phyloP scores from a whole-genome alignment of 164 flowering plant genomes.

The Vitis vinifera region DNA sequence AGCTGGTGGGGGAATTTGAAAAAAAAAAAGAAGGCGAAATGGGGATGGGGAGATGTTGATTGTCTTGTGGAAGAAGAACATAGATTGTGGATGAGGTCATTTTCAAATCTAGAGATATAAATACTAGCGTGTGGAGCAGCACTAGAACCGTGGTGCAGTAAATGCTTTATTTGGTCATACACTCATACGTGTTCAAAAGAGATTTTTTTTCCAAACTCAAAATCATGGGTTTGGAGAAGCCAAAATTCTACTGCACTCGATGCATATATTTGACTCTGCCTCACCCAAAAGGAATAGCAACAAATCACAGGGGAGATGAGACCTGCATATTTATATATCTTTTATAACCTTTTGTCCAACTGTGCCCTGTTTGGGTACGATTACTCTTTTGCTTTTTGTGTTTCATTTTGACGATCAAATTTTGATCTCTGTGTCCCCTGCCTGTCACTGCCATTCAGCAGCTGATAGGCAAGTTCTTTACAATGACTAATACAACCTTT shows the following conservation, averaged over 20 bases:
- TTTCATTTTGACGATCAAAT: too few species aligned
- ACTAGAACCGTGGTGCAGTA: slow-evolving; percentile 7
- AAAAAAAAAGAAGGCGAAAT: too few species aligned
- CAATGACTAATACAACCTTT: too few species aligned
- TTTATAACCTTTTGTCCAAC: too few species aligned
- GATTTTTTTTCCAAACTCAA: slow-evolving; percentile 12
- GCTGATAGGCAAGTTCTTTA: too few species aligned
- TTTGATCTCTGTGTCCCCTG: too few species aligned
- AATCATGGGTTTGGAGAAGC: slow-evolving; percentile 14
- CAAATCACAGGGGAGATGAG: background rate
- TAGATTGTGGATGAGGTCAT: slow-evolving; percentile 40
- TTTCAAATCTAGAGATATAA: slow-evolving; percentile 26
- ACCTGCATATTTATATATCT: too few species aligned
- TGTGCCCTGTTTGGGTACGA: too few species aligned
- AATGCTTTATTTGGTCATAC: slow-evolving; percentile 35
- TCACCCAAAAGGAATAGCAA: slow-evolving; percentile 13
- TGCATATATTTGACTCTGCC: slow-evolving; percentile 30
- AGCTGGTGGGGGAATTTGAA: too few species aligned
- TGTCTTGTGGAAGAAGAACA: slow-evolving; percentile 38
- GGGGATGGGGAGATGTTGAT: too few species aligned
- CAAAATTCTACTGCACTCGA: slow-evolving; percentile 26
- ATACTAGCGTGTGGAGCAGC: slow-evolving; percentile 31
- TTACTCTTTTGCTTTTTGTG: too few species aligned
- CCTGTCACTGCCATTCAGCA: too few species aligned
- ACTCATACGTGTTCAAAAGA: slow-evolving; percentile 12